phyloP scores from a whole-genome alignment of 2,329 filamentous ascomycete species.

The Dendryphion nanum region DNA sequence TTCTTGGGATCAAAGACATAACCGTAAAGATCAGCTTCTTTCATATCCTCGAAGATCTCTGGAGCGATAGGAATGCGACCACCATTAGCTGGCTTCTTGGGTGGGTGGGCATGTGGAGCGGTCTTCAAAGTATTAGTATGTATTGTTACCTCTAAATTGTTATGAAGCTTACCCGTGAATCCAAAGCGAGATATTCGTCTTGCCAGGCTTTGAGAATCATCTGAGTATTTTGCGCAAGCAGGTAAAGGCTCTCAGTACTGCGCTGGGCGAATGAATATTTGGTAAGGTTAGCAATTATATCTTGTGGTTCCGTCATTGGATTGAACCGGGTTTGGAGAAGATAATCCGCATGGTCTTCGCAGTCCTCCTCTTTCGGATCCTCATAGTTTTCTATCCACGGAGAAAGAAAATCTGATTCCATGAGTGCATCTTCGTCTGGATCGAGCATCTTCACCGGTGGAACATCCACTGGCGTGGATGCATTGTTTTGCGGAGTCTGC shows the following conservation, averaged over 20 bases:
- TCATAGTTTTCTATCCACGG: conserved; percentile 32
- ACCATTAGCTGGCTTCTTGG: conserved; percentile 52
- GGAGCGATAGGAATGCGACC: conserved; percentile 46
- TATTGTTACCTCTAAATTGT: background rate
- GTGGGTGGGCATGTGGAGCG: conserved; percentile 49
- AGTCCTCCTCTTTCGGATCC: conserved; percentile 28
- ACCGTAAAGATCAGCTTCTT: conserved; percentile 60
- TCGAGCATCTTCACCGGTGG: conserved; percentile 22
- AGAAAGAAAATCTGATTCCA: conserved; percentile 36
- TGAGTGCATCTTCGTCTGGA: conserved; percentile 34
- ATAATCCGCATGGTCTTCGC: conserved; percentile 42
- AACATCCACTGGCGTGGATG: conserved; percentile 23
- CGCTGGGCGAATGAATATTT: conserved; percentile 44
- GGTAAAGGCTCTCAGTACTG: conserved; percentile 54
- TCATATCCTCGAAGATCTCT: conserved; percentile 57
- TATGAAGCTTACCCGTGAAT: conserved; percentile 38
- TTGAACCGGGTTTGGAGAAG: conserved; percentile 41
- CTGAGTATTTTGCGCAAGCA: conserved; percentile 55
- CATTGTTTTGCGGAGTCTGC: conserved; percentile 25
- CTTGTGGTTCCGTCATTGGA: conserved; percentile 44
- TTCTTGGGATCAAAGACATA: conserved; percentile 57
- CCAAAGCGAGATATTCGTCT: conserved; percentile 58
- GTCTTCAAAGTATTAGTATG: conserved; percentile 36
- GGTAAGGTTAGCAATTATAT: conserved; percentile 43
- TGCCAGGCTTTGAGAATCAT: conserved; percentile 55